Evolutionary conservation across 2,329 filamentous ascomycete genomes (phyloP).

Genomic region (Didymella pinodella): DNA sequence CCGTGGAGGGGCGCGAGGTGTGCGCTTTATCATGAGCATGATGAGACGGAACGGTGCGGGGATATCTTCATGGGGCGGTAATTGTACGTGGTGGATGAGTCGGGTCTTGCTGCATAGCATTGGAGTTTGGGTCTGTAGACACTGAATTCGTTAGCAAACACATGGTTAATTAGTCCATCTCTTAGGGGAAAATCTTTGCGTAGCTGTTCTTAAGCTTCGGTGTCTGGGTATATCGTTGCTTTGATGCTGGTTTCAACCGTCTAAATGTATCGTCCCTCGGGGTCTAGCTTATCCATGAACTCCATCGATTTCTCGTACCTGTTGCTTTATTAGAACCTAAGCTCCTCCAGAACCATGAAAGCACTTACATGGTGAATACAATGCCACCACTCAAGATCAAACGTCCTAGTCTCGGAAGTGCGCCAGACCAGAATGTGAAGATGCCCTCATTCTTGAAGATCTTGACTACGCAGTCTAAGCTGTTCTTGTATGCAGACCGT

Average conservation of each 20-base stretch:
- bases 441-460: slow-evolving; percentile 92
- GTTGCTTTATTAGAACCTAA: slow-evolving; percentile 13
- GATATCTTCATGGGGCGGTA: slow-evolving; percentile 44
- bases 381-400: slow-evolving; percentile 93
- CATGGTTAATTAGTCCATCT: background rate
- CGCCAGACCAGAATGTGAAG: slow-evolving; percentile 92
- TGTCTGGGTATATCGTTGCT: too few species aligned
- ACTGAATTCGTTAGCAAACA: background rate
- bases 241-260: background rate
- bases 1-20: slow-evolving; percentile 50
- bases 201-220: too few species aligned
- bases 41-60: slow-evolving; percentile 46
- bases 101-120: slow-evolving; percentile 15
- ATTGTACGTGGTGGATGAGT: background rate
- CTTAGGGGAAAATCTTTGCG: too few species aligned
- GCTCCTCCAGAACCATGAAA: slow-evolving; percentile 18
- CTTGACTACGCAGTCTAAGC: slow-evolving; percentile 78
- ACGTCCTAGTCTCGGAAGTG: slow-evolving; percentile 82
- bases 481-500: slow-evolving; percentile 81
- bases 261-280: slow-evolving; percentile 81
- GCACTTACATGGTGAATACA: slow-evolving; percentile 85
- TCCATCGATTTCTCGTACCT: slow-evolving; percentile 96
- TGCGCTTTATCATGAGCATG: slow-evolving; percentile 50
- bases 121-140: slow-evolving; percentile 2
- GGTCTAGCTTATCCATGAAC: slow-evolving; percentile 79